These are phyloP conservation scores for Plectosphaerella sp. DNA, from an alignment of 2,329 filamentous ascomycete genomes.

Conservation along the genomic window DNA sequence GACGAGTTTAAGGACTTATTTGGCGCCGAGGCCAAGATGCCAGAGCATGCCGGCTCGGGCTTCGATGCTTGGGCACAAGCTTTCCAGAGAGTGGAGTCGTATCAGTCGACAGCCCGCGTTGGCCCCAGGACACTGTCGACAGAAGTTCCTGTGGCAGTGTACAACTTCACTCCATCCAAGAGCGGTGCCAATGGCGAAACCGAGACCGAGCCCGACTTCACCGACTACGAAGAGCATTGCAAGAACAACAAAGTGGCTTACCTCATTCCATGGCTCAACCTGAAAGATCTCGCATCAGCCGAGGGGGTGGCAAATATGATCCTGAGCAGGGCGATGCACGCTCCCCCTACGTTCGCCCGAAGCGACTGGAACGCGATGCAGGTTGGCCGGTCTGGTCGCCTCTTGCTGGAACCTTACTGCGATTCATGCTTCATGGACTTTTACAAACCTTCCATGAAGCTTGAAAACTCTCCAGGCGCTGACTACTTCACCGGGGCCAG, in stretches of 20 bases:
- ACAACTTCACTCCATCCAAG: background rate
- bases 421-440: constrained; percentile 8
- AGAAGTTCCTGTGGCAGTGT: no score
- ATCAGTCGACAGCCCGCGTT: no score
- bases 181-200: background rate
- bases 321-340: background rate
- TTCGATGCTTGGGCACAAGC: no score
- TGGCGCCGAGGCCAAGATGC: no score
- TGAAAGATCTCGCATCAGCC: background rate
- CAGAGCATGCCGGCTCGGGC: no score
- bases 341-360: background rate
- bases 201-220: background rate
- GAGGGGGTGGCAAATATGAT: background rate
- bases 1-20: no score
- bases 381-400: background rate
- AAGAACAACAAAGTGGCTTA: background rate
- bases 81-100: no score
- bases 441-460: no score
- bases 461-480: no score
- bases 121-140: no score
- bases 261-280: constrained; percentile 4
- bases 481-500: no score
- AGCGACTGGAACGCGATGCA: constrained; percentile 3
- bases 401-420: background rate
- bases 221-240: background rate